Evolutionary conservation across 2,329 filamentous ascomycete genomes (phyloP).

Genomic region (Aspergillus neoniger): DNA sequence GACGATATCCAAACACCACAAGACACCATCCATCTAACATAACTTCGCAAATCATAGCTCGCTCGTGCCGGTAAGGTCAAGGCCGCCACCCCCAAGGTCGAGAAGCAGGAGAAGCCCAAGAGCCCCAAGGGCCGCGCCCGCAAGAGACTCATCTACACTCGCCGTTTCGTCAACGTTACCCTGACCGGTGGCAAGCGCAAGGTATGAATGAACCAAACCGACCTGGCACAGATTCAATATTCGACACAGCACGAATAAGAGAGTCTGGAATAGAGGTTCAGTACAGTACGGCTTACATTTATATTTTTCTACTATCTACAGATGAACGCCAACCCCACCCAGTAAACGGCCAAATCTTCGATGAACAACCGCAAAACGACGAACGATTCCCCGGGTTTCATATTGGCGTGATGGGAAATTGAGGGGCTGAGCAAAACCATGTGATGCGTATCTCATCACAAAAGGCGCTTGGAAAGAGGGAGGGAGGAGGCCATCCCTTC

Average conservation of each 20-base stretch:
- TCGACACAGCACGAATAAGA: not conserved
- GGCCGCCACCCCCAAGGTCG: constrained; percentile 28
- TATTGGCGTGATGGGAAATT: constrained; percentile 1
- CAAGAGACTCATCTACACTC: constrained; percentile 95
- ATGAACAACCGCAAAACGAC: not conserved
- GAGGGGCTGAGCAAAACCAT: constrained; percentile 4
- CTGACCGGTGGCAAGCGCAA: constrained; percentile 98
- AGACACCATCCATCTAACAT: not conserved
- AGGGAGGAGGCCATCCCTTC: not conserved
- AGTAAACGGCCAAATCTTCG: constrained; percentile 51
- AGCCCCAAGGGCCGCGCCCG: constrained; percentile 93
- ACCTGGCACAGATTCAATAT: no score
- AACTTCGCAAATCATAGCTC: constrained; percentile 13
- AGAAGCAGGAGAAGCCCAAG: constrained; percentile 80
- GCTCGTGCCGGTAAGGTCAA: constrained; percentile 31
- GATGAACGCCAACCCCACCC: constrained; percentile 87
- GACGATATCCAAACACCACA: not conserved
- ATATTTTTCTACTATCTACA: constrained; percentile 32
- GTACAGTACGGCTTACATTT: not conserved
- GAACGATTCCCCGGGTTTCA: constrained; percentile 10
- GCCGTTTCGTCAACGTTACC: constrained; percentile 97
- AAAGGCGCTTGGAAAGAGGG: not conserved
- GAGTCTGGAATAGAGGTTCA: not conserved
- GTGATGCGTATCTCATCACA: constrained; percentile 3
- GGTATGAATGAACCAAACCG: constrained; percentile 55